A percentile compares a stretch with the other conserved stretches of the same genome.
phyloP scores from a whole-genome alignment of 306 rosid genomes.

The Calophaca sinica region DNA sequence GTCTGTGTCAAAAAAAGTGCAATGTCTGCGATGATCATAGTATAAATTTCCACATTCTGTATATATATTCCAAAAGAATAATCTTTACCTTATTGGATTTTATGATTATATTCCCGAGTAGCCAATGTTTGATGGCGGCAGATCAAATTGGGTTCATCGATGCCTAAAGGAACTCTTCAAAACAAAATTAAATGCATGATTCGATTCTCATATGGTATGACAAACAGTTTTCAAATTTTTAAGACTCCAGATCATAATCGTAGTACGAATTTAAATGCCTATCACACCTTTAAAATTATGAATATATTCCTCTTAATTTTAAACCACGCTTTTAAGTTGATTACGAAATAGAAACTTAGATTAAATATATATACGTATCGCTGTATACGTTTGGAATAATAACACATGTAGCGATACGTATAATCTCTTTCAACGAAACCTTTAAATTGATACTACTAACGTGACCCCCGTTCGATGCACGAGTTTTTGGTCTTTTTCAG shows the following conservation, averaged over 20 bases:
- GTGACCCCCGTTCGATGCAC: no score
- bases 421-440: constrained; percentile 27
- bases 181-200: constrained; percentile 40
- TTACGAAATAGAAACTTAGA: constrained; percentile 7
- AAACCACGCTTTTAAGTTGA: constrained; percentile 29
- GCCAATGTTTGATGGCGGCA: constrained; percentile 45
- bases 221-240: constrained; percentile 24
- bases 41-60: constrained; percentile 34
- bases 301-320: constrained; percentile 48
- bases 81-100: constrained; percentile 36
- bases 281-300: constrained; percentile 38
- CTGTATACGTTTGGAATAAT: not conserved
- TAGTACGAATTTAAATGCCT: constrained; percentile 39
- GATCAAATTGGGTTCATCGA: constrained; percentile 33
- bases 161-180: constrained; percentile 34
- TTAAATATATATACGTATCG: constrained; percentile 19
- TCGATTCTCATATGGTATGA: constrained; percentile 41
- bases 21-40: constrained; percentile 13
- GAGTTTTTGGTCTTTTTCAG: no score
- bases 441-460: not conserved
- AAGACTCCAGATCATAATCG: constrained; percentile 12
- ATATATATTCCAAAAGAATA: constrained; percentile 53
- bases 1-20: no score
- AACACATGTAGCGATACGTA: not conserved
- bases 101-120: constrained; percentile 44